Conservation (phyloP, 1,139 yeast species). For the Zygosaccharomyces sapae region DNA sequence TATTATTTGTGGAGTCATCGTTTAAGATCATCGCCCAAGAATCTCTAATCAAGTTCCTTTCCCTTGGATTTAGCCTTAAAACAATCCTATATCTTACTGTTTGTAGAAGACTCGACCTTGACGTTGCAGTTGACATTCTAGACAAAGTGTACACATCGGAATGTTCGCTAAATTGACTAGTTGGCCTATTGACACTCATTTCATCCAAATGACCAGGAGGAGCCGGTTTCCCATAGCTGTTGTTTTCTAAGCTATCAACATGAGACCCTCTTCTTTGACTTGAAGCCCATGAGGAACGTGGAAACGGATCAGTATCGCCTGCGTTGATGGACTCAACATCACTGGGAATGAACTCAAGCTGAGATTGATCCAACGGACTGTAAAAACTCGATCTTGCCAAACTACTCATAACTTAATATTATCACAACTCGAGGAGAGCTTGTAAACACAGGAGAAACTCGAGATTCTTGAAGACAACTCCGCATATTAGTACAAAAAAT, state of each 20-base stretch:
- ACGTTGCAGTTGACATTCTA: conserved; percentile 12
- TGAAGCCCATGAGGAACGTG: not conserved
- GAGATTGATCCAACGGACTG: conserved; percentile 24
- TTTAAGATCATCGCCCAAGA: conserved; percentile 41
- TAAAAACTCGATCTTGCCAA: conserved; percentile 7
- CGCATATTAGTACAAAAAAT: too few relatives aligned
- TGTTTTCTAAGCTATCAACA: not conserved
- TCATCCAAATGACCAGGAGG: not conserved
- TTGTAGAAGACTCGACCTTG: conserved; percentile 17
- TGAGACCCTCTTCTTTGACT: conserved; percentile 7
- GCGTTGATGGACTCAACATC: conserved; percentile 17
- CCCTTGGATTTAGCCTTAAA: conserved; percentile 37
- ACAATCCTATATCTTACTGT: conserved; percentile 30
- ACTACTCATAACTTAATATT: not conserved
- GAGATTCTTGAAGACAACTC: too few relatives aligned
- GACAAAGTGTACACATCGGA: conserved; percentile 11
- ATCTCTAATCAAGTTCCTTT: conserved; percentile 39
- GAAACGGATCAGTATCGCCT: conserved; percentile 1
- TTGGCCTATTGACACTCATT: not conserved
- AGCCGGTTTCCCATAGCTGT: not conserved
- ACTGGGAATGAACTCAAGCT: conserved; percentile 23
- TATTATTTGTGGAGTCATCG: conserved; percentile 25
- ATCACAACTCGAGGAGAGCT: too few relatives aligned
- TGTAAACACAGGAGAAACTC: too few relatives aligned
- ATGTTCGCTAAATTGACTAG: conserved; percentile 9